phyloP scores from a whole-genome alignment of 1,284 basidiomycete genomes.

The Malassezia globosa region DNA sequence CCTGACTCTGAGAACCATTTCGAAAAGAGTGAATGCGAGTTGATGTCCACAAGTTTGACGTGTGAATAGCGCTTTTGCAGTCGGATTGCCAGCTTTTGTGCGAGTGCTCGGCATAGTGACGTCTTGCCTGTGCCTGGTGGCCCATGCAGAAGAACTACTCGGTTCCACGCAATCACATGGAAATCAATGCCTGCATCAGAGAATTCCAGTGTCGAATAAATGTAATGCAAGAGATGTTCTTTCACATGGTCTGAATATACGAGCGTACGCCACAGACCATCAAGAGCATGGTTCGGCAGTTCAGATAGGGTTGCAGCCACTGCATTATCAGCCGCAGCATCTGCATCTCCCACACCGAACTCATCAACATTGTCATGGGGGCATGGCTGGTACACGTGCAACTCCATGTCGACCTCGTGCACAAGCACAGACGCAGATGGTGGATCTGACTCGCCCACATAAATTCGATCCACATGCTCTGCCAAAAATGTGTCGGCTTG shows the following conservation, averaged over 20 bases:
- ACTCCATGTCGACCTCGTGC: constrained; percentile 1
- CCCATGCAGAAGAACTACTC: constrained; percentile 83
- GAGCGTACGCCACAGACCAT: constrained; percentile 70
- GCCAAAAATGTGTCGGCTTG: constrained; percentile 50
- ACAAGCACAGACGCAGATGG: not conserved
- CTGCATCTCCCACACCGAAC: constrained; percentile 55
- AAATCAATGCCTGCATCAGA: constrained; percentile 79
- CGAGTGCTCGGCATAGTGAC: constrained; percentile 79
- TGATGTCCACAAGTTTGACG: constrained; percentile 85
- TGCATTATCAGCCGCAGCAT: constrained; percentile 54
- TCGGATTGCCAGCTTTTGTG: constrained; percentile 87
- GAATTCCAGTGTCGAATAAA: constrained; percentile 79
- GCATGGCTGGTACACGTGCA: constrained; percentile 71
- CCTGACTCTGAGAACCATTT: constrained; percentile 82
- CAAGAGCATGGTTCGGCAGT: constrained; percentile 67
- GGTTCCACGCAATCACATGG: constrained; percentile 88
- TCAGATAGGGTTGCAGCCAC: constrained; percentile 77
- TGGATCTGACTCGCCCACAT: constrained; percentile 55
- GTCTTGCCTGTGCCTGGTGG: constrained; percentile 98
- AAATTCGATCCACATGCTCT: constrained; percentile 64
- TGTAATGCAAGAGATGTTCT: constrained; percentile 75
- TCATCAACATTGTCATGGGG: constrained; percentile 64
- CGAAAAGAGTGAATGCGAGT: constrained; percentile 50
- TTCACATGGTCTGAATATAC: constrained; percentile 86
- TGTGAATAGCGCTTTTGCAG: constrained; percentile 73